phyloP scores from a whole-genome alignment of 306 rosid species.

The Corylus heterophylla region DNA sequence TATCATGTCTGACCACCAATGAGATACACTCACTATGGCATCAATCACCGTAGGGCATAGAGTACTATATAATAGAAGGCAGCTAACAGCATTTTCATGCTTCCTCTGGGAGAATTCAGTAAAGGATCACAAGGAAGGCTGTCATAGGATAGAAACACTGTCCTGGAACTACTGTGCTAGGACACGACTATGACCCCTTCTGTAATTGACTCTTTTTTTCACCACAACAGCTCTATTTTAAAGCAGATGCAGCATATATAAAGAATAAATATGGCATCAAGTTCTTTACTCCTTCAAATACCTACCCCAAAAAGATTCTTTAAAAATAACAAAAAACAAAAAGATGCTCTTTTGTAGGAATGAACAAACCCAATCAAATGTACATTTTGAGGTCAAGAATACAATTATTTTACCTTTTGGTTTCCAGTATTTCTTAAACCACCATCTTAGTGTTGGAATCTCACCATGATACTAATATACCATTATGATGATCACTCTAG shows the following conservation, averaged over 20 bases:
- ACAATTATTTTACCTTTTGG: not conserved
- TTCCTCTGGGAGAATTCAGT: no score
- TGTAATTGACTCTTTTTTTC: no score
- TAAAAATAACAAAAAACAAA: not conserved
- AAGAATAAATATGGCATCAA: not conserved
- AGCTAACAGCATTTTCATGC: no score
- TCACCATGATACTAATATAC: not conserved
- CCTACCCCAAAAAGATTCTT: not conserved
- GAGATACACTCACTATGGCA: not conserved
- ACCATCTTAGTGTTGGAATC: not conserved
- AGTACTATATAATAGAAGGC: not conserved
- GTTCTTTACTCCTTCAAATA: not conserved
- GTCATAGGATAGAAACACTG: no score
- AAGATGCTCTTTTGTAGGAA: not conserved
- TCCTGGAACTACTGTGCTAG: no score
- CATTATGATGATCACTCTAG: not conserved
- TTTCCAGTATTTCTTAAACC: not conserved
- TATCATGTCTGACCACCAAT: not conserved
- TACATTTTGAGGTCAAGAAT: not conserved
- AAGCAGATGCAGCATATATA: not conserved
- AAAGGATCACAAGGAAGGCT: no score
- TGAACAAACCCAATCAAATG: not conserved
- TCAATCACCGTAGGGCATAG: not conserved
- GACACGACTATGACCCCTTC: no score
- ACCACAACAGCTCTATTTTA: not conserved